Evolutionary conservation across 2,329 filamentous ascomycete genomes (phyloP), one percentile per base, ranked within the genome.

Genomic region (Ascomycota sp.): DNA sequence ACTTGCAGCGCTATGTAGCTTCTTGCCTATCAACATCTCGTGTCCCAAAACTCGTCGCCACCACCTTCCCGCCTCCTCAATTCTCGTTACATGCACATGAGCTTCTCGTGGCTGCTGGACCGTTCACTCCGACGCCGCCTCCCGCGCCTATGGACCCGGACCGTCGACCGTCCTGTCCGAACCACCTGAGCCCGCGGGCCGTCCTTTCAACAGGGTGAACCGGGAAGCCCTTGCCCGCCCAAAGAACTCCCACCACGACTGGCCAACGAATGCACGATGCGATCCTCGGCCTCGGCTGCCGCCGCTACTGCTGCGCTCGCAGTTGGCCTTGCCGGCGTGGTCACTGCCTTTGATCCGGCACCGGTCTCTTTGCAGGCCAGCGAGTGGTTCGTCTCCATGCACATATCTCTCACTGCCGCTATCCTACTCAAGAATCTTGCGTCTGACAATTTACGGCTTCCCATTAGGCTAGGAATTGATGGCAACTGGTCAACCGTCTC

Each of bases 401-500:
- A n/a, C 9, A 26, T 25, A 13, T 26, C 21, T 11, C 26, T 12
- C 16, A 30, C 10, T 16, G 16, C 6, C 16, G 8, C 9, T 12
- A 11, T 9, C 10, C n/a, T 30, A 2, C 29, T 30, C 10, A 16
- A 9, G 12, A n/a, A n/a, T n/a, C 29, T 30, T 12, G 24, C 29
- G n/a, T 30, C 10, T 16, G 30, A n/a, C n/a, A n/a, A n/a, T n/a
- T 31, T 31, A 7, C 9, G 9, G 16, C 9, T 24, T 1, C 16
- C 25, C 9, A 7, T 28, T 35, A 72, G 68, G 68, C 62, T 67
- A 39, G 72, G 72, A 32, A 61, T 66, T 41, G 75, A 80, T 47
- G 76, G 76, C 8, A 63, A 63, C 40, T 84, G 78, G 78, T 81
- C 76, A 11, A 68, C 74, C 6, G 69, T 80, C 41, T 60, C 58